Evolutionary conservation across 2,329 filamentous ascomycete genomes (phyloP).

Genomic region (Cordyceps tenuipes): DNA sequence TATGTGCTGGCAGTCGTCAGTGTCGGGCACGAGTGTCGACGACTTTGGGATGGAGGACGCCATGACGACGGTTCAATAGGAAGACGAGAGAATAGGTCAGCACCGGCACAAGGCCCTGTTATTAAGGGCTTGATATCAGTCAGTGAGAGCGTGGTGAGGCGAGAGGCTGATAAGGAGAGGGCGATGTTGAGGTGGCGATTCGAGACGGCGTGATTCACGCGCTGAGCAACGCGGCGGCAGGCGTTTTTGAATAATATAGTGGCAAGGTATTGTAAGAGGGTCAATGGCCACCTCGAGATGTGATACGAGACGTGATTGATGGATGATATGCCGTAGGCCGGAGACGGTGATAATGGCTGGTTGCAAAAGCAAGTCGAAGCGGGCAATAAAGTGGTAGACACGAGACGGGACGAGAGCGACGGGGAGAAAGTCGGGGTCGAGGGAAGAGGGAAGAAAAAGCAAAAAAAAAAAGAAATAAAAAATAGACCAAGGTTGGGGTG

Average conservation of each 20-base stretch:
- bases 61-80: background rate
- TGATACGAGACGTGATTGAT: background rate
- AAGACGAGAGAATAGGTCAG: background rate
- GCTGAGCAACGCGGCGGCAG: background rate
- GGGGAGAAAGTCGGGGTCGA: background rate
- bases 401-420: background rate
- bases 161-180: background rate
- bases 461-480: background rate
- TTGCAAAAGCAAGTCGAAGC: background rate
- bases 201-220: background rate
- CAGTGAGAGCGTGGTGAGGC: background rate
- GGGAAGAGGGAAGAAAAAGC: slow-evolving; percentile 1
- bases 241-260: background rate
- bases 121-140: slow-evolving; percentile 1
- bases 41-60: slow-evolving; percentile 25
- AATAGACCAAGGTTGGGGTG: background rate
- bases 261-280: background rate
- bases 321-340: background rate
- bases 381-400: background rate
- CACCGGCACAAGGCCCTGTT: background rate
- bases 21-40: slow-evolving; percentile 20
- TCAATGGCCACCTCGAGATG: background rate
- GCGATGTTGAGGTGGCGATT: background rate
- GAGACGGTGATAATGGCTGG: background rate
- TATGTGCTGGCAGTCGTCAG: slow-evolving; percentile 37